Evolutionary conservation across 352 stramenopile species (phyloP).

Genomic region (Pythium dissotocum): DNA sequence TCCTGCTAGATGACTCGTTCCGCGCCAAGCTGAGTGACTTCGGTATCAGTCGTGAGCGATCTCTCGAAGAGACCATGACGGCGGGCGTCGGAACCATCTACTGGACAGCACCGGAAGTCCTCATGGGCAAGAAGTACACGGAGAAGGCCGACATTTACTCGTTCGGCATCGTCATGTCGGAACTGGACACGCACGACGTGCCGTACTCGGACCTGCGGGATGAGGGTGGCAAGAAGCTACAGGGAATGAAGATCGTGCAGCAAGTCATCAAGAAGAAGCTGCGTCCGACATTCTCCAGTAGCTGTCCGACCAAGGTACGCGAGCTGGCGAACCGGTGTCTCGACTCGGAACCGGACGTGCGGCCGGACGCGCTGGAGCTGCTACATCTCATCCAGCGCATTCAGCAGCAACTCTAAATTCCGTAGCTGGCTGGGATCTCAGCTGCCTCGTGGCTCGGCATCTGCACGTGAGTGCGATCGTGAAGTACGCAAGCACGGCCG

Average conservation of each 20-base stretch:
- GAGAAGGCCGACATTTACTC: constrained; percentile 87
- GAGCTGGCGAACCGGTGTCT: constrained; percentile 68
- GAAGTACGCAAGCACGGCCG: background rate
- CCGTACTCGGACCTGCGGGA: constrained; percentile 83
- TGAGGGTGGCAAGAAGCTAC: constrained; percentile 67
- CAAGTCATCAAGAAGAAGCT: constrained; percentile 75
- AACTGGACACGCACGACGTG: constrained; percentile 76
- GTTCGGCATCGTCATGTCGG: constrained; percentile 80
- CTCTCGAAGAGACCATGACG: constrained; percentile 82
- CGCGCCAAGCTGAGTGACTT: constrained; percentile 80
- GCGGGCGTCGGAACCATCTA: constrained; percentile 81
- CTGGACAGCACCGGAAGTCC: constrained; percentile 80
- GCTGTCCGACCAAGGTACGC: constrained; percentile 56
- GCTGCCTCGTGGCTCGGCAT: constrained; percentile 1
- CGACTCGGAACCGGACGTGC: constrained; percentile 62
- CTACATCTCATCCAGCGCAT: constrained; percentile 53
- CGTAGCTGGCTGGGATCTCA: background rate
- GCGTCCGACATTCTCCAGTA: constrained; percentile 58
- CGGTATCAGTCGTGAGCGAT: constrained; percentile 75
- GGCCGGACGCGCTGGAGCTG: constrained; percentile 68
- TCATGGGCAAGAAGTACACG: constrained; percentile 85
- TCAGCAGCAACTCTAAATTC: constrained; percentile 22
- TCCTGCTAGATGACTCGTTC: constrained; percentile 60
- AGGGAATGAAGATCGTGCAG: constrained; percentile 85
- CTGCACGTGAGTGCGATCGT: background rate